Evolutionary conservation across 2,329 filamentous ascomycete genomes (phyloP).

Genomic region (Raffaelea ambrosiae): DNA sequence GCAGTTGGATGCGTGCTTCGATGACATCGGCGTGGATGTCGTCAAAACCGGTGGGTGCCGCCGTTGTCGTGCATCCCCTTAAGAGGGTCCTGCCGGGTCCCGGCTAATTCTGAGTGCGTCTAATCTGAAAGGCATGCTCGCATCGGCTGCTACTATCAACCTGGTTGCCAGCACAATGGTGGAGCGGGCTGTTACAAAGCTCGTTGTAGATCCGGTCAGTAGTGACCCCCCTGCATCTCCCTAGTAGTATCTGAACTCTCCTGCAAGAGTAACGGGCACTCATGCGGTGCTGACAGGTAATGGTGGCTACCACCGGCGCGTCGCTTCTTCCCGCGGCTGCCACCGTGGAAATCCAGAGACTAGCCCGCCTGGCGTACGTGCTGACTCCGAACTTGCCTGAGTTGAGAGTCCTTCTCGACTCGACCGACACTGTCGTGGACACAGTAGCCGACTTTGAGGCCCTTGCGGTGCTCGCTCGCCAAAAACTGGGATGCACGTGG

Average conservation of each 20-base stretch:
- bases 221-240: neutral
- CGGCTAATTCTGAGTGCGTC: too few species aligned
- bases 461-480: constrained; percentile 55
- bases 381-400: constrained; percentile 75
- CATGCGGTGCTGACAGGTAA: constrained; percentile 54
- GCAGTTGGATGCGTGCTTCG: constrained; percentile 77
- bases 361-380: constrained; percentile 60
- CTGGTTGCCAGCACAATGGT: constrained; percentile 58
- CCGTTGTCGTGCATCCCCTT: neutral
- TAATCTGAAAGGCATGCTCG: constrained; percentile 70
- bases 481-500: constrained; percentile 63
- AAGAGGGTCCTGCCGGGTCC: too few species aligned
- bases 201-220: constrained; percentile 69
- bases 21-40: constrained; percentile 80
- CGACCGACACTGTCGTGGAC: constrained; percentile 31
- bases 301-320: constrained; percentile 79
- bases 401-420: constrained; percentile 54
- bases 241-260: too few species aligned
- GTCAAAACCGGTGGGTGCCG: constrained; percentile 70
- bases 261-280: neutral
- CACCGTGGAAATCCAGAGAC: constrained; percentile 48
- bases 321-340: constrained; percentile 58
- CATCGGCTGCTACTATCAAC: constrained; percentile 60
- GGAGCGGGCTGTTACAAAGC: constrained; percentile 44
- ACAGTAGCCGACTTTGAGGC: constrained; percentile 57